Percentiles rank a stretch among this genome's conserved stretches.
These are phyloP conservation scores for Chiua virens DNA, from an alignment of 768 basidiomycete species.

Conservation along the genomic window DNA sequence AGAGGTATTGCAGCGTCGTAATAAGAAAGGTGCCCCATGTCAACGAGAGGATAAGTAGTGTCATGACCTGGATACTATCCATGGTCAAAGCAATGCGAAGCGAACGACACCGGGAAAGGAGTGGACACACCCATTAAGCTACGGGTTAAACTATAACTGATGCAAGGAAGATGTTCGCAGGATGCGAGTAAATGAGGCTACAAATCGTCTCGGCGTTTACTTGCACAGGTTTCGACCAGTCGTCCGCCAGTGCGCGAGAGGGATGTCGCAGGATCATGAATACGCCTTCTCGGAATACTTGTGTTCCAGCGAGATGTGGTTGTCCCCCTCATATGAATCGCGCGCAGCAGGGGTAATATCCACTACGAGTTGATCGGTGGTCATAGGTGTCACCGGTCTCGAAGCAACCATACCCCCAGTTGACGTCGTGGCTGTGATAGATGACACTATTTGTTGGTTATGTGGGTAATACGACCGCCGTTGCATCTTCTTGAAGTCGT, in stretches of 20 bases:
- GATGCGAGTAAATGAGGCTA: conserved; percentile 25
- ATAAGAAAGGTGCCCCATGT: conserved; percentile 7
- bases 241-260: not conserved
- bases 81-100: conserved; percentile 5
- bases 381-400: conserved; percentile 70
- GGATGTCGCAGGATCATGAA: conserved; percentile 34
- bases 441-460: conserved; percentile 62
- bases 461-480: conserved; percentile 89
- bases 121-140: conserved; percentile 15
- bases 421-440: conserved; percentile 72
- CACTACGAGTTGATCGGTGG: conserved; percentile 42
- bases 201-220: conserved; percentile 13
- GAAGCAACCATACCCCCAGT: conserved; percentile 70
- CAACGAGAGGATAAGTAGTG: conserved; percentile 7
- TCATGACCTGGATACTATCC: conserved; percentile 12
- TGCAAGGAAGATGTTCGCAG: conserved; percentile 17
- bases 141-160: conserved; percentile 20
- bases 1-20: conserved; percentile 17
- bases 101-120: conserved; percentile 9
- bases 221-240: not conserved
- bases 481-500: conserved; percentile 91
- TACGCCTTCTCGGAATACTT: conserved; percentile 50
- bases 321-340: conserved; percentile 41
- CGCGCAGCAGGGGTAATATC: conserved; percentile 43
- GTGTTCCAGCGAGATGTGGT: conserved; percentile 42